Evolutionary conservation across 805 yeast species (phyloP).

Genomic region (Wickerhamomyces chaumierensis): DNA sequence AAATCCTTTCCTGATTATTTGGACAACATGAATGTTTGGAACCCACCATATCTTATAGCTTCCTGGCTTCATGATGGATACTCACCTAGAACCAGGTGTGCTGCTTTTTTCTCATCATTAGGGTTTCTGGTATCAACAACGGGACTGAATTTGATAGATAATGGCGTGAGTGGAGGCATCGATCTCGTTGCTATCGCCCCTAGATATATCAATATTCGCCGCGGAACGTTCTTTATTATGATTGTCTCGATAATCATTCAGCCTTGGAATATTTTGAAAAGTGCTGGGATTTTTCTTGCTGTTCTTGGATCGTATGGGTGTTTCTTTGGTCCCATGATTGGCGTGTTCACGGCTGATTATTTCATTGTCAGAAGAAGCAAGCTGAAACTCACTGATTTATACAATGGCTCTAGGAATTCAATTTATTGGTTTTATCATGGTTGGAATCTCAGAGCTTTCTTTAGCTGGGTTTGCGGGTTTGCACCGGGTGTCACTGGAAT

Average conservation of each 20-base stretch:
- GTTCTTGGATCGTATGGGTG: slow-evolving; percentile 21
- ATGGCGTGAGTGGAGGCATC: slow-evolving; percentile 38
- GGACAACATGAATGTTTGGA: too few species aligned
- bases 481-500: too few species aligned
- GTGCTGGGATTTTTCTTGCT: slow-evolving; percentile 15
- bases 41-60: too few species aligned
- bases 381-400: slow-evolving; percentile 30
- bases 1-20: too few species aligned
- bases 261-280: slow-evolving; percentile 46
- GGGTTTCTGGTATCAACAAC: slow-evolving; percentile 19
- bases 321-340: slow-evolving; percentile 33
- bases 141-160: slow-evolving; percentile 27
- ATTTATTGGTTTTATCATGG: slow-evolving; percentile 34
- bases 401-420: slow-evolving; percentile 21
- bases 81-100: too few species aligned
- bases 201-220: slow-evolving; percentile 44
- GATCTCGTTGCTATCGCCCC: slow-evolving; percentile 38
- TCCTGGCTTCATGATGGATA: too few species aligned
- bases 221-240: slow-evolving; percentile 63
- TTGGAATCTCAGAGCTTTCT: slow-evolving; percentile 16
- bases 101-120: too few species aligned
- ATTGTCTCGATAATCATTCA: slow-evolving; percentile 57
- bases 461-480: too few species aligned
- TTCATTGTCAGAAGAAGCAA: slow-evolving; percentile 26
- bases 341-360: slow-evolving; percentile 25